Conservation (phyloP, 768 basidiomycete species). For the Tricholoma hemisulphureum region DNA sequence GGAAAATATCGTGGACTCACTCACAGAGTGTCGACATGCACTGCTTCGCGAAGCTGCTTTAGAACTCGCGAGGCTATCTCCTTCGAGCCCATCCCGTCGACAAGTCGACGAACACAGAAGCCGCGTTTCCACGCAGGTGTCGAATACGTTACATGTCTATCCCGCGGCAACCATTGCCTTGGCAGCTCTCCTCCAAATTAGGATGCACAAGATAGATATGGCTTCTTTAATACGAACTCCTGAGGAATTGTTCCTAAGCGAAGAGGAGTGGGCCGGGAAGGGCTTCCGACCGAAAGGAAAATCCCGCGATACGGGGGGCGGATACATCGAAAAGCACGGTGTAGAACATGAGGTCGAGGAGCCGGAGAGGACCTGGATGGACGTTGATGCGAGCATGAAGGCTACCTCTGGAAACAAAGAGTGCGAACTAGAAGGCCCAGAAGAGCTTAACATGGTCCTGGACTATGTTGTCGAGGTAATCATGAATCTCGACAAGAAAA, state of each 20-base stretch:
- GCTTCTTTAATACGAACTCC: conserved; percentile 46
- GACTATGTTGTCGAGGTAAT: conserved; percentile 56
- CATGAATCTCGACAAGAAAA: conserved; percentile 38
- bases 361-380: conserved; percentile 32
- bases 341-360: conserved; percentile 28
- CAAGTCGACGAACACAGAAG: conserved; percentile 1
- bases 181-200: conserved; percentile 40
- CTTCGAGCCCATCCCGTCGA: conserved; percentile 4
- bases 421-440: conserved; percentile 42
- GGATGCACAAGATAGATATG: conserved; percentile 53
- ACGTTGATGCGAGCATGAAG: conserved; percentile 27
- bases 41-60: conserved; percentile 42
- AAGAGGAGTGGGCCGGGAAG: conserved; percentile 53
- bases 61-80: conserved; percentile 21
- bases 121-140: conserved; percentile 33
- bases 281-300: conserved; percentile 34
- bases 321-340: background rate
- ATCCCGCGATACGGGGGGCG: conserved; percentile 5
- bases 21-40: conserved; percentile 48
- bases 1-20: conserved; percentile 41
- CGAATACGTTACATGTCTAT: conserved; percentile 40
- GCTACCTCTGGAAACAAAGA: conserved; percentile 9
- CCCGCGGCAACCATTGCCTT: conserved; percentile 43
- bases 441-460: conserved; percentile 55
- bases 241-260: conserved; percentile 48